Evolutionary conservation across 2,329 filamentous ascomycete genomes (phyloP).

Genomic region (Aspergillus puulaauensis): DNA sequence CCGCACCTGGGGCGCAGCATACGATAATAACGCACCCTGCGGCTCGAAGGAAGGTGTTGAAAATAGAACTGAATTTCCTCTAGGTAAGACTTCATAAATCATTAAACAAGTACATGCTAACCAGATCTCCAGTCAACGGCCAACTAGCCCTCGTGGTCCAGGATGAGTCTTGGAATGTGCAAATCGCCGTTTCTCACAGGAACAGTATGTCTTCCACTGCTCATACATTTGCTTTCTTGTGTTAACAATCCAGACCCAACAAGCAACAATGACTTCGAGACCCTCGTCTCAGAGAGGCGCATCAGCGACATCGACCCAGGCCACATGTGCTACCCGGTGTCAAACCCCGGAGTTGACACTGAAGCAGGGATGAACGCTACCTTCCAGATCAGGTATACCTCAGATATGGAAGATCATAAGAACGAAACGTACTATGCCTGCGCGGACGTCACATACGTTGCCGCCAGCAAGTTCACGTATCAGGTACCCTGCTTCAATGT

Average conservation of each 20-base stretch:
- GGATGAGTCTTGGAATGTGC: conserved; percentile 56
- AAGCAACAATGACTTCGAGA: conserved; percentile 41
- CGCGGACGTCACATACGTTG: conserved; percentile 47
- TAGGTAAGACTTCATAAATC: conserved; percentile 40
- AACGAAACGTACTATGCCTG: conserved; percentile 50
- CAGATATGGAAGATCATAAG: conserved; percentile 41
- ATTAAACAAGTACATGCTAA: not conserved
- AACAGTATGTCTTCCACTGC: conserved; percentile 40
- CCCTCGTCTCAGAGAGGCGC: conserved; percentile 29
- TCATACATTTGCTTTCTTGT: no score
- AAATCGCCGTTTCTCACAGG: conserved; percentile 55
- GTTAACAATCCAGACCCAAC: conserved; percentile 34
- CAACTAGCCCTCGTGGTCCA: conserved; percentile 57
- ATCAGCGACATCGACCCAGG: conserved; percentile 44
- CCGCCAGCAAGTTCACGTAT: conserved; percentile 39
- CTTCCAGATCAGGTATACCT: conserved; percentile 46
- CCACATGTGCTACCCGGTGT: conserved; percentile 47
- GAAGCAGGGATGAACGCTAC: conserved; percentile 45
- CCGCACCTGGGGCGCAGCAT: conserved; percentile 53
- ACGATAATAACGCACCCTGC: conserved; percentile 60
- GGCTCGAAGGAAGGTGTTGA: conserved; percentile 50
- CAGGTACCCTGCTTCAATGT: conserved; percentile 51
- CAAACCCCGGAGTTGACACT: conserved; percentile 33
- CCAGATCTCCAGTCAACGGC: conserved; percentile 49
- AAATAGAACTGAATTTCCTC: conserved; percentile 58